Conservation (phyloP, 1,139 yeast genomes). For the Eremothecium cymbalariae region DNA sequence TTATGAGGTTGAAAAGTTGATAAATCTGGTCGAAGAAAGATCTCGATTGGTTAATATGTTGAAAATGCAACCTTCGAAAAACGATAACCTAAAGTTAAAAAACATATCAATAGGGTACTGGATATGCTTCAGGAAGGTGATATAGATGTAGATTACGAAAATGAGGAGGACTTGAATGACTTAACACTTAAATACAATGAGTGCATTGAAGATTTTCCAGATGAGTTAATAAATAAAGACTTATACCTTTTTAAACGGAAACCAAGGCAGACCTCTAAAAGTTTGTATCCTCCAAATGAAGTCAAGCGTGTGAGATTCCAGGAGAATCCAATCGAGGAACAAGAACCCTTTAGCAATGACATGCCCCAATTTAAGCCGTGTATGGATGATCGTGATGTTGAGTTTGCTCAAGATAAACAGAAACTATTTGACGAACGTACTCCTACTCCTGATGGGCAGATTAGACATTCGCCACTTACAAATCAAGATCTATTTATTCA, state of each 20-base stretch:
- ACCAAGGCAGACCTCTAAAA: constrained; percentile 1
- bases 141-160: constrained; percentile 5
- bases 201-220: constrained; percentile 10
- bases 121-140: constrained; percentile 14
- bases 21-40: constrained; percentile 27
- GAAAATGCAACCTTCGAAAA: constrained; percentile 21
- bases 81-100: constrained; percentile 22
- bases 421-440: constrained; percentile 7
- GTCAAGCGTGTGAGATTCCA: constrained; percentile 26
- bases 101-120: constrained; percentile 17
- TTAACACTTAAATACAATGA: constrained; percentile 11
- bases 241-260: constrained; percentile 13
- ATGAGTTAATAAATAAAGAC: constrained; percentile 12
- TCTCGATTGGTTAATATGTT: constrained; percentile 17
- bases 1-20: constrained; percentile 24
- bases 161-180: constrained; percentile 2
- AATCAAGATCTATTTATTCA: constrained; percentile 27
- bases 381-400: constrained; percentile 15
- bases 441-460: neutral
- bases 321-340: constrained; percentile 18
- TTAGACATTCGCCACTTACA: constrained; percentile 13
- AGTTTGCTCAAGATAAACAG: constrained; percentile 8
- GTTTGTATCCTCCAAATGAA: constrained; percentile 1
- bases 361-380: constrained; percentile 18
- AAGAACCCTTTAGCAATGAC: constrained; percentile 6